These are phyloP conservation scores for Rhododendron mucronatum DNA, from an alignment of 148 eudicot genomes.

Conservation along the genomic window DNA sequence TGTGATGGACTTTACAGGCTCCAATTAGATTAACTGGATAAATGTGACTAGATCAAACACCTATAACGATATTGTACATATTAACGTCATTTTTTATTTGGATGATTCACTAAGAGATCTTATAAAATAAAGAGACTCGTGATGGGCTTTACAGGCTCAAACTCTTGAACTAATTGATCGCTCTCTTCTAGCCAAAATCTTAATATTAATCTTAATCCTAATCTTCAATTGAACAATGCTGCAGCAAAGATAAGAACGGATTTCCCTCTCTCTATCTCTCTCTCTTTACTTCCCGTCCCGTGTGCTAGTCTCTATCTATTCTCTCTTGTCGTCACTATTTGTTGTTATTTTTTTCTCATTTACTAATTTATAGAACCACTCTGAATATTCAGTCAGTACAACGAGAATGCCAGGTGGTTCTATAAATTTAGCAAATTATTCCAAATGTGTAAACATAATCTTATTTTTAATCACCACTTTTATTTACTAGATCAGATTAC, in stretches of 20 bases:
- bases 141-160: no score
- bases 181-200: not conserved
- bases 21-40: no score
- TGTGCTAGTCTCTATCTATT: not conserved
- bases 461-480: not conserved
- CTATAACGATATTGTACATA: no score
- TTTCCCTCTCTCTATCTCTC: not conserved
- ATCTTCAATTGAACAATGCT: not conserved
- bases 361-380: not conserved
- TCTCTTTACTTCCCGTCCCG: not conserved
- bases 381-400: not conserved
- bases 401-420: not conserved
- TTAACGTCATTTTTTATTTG: no score
- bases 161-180: not conserved
- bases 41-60: no score
- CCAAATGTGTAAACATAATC: not conserved
- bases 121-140: no score
- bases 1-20: no score
- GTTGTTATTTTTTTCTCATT: not conserved
- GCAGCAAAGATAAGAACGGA: not conserved
- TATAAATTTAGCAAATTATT: not conserved
- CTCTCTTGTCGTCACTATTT: not conserved
- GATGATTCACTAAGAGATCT: no score
- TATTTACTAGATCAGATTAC: not conserved
- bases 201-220: not conserved